These are phyloP conservation scores for Lactarius indigo DNA, from an alignment of 768 basidiomycete genomes.

Conservation along the genomic window DNA sequence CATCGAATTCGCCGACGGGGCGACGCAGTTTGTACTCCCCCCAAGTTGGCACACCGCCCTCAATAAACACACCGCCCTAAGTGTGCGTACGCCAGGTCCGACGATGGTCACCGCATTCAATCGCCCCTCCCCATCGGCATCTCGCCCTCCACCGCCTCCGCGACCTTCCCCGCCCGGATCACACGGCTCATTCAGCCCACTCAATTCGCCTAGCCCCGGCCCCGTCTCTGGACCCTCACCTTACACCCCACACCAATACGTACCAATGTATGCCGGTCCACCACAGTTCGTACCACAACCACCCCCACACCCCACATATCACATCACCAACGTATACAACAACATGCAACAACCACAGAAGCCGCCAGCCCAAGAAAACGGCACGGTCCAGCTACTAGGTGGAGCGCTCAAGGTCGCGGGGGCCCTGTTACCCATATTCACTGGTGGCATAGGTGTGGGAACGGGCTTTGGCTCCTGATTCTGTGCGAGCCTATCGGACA, in stretches of 20 bases:
- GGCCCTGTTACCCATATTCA: neutral
- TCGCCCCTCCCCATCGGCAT: neutral
- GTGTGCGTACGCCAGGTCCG: neutral
- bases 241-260: neutral
- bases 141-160: neutral
- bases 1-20: conserved; percentile 13
- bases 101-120: conserved; percentile 1
- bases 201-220: neutral
- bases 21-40: neutral
- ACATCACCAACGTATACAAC: neutral
- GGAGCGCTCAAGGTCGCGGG: conserved; percentile 15
- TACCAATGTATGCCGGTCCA: neutral
- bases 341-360: neutral
- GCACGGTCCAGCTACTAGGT: neutral
- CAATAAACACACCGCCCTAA: neutral
- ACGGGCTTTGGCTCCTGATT: neutral
- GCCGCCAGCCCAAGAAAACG: neutral
- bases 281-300: neutral
- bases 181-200: neutral
- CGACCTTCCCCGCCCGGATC: neutral
- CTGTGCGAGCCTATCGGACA: neutral
- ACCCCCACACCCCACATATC: neutral
- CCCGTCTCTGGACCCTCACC: neutral
- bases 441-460: neutral
- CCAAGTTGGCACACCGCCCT: conserved; percentile 2